Evolutionary conservation across 805 yeast genomes (phyloP).

Genomic region (Lipomyces yamadae): DNA sequence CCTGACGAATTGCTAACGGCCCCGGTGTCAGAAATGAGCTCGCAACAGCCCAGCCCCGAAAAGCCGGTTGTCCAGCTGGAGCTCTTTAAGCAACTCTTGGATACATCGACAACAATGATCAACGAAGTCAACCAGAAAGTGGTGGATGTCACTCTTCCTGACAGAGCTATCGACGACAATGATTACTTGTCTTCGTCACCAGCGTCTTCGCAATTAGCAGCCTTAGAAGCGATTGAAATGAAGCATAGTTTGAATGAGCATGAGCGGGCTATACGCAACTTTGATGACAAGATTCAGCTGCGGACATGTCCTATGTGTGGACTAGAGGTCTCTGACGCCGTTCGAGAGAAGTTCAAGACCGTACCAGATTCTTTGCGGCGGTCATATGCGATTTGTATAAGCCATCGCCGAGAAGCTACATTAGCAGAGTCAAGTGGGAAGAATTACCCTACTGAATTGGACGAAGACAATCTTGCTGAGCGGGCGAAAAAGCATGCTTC

Average conservation of each 20-base stretch:
- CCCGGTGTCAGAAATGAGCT: neutral
- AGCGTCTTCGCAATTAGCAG: neutral
- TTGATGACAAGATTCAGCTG: slow-evolving; percentile 15
- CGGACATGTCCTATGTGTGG: slow-evolving; percentile 30
- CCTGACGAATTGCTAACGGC: neutral
- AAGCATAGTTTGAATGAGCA: neutral
- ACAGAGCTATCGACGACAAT: slow-evolving; percentile 6
- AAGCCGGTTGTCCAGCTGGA: neutral
- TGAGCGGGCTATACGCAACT: neutral
- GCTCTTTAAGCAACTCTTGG: neutral
- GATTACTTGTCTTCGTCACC: neutral
- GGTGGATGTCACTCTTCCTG: neutral
- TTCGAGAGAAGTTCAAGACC: slow-evolving; percentile 12
- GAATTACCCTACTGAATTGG: slow-evolving; percentile 27
- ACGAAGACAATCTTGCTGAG: slow-evolving; percentile 14
- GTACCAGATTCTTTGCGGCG: slow-evolving; percentile 21
- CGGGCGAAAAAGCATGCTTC: slow-evolving; percentile 14
- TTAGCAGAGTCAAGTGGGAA: slow-evolving; percentile 15
- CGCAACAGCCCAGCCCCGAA: neutral
- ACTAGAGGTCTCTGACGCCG: slow-evolving; percentile 12
- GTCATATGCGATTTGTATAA: slow-evolving; percentile 31
- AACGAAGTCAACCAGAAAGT: neutral
- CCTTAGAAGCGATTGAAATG: neutral
- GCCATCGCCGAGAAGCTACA: slow-evolving; percentile 22
- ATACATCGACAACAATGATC: neutral